Percentiles rank a stretch among this genome's conserved stretches.
Evolutionary conservation across 2,329 filamentous ascomycete species (phyloP).

Genomic region (Periconia macrospinosa): DNA sequence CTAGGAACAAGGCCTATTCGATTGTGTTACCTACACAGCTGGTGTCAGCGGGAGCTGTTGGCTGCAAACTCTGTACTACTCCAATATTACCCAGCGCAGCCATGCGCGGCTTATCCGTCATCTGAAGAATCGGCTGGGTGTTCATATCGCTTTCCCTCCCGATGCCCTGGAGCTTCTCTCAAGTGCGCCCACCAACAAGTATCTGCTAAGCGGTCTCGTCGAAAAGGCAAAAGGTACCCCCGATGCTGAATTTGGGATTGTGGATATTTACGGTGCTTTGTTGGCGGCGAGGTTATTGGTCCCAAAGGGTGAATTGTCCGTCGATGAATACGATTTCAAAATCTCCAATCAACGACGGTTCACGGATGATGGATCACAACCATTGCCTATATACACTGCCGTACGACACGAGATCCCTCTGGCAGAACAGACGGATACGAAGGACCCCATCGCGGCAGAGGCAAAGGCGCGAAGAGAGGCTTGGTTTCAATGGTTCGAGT

Average conservation of each 20-base stretch:
- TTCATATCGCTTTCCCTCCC: conserved; percentile 92
- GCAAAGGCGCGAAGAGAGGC: conserved; percentile 63
- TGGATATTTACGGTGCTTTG: conserved; percentile 89
- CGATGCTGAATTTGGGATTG: conserved; percentile 80
- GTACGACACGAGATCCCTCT: conserved; percentile 93
- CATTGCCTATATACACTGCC: conserved; percentile 92
- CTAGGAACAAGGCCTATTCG: conserved; percentile 79
- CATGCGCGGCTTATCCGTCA: conserved; percentile 77
- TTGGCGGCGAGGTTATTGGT: conserved; percentile 83
- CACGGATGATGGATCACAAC: conserved; percentile 75
- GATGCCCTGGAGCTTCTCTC: conserved; percentile 78
- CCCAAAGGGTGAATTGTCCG: conserved; percentile 77
- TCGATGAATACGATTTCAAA: conserved; percentile 81
- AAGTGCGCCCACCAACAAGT: conserved; percentile 91
- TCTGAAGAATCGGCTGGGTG: conserved; percentile 78
- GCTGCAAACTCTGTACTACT: conserved; percentile 87
- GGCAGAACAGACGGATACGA: conserved; percentile 49
- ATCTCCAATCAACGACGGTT: conserved; percentile 82
- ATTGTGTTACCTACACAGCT: conserved; percentile 92
- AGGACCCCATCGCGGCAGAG: conserved; percentile 40
- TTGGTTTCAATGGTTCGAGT: conserved; percentile 99
- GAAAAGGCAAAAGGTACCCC: conserved; percentile 88
- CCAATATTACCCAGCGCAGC: conserved; percentile 70
- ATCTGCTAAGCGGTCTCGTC: conserved; percentile 81
- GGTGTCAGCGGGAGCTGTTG: conserved; percentile 96